phyloP scores from a whole-genome alignment of 495 filamentous ascomycete genomes.

The Barbatosphaeria neglecta region DNA sequence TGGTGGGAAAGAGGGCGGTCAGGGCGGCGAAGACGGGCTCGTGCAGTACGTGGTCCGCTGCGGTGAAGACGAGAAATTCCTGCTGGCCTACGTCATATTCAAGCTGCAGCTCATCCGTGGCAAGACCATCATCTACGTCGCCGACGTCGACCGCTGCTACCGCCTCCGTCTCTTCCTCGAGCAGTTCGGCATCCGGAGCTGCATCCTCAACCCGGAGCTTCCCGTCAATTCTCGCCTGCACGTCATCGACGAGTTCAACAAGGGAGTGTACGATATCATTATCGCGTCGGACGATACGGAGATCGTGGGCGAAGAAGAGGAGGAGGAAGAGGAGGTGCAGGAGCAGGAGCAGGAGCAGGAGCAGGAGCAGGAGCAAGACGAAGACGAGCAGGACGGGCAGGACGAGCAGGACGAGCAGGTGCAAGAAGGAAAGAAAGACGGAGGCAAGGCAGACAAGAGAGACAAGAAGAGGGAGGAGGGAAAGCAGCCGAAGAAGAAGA shows the following conservation, averaged over 20 bases:
- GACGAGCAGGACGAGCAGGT: not conserved
- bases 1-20: no score
- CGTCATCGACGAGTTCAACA: constrained; percentile 95
- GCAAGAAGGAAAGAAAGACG: constrained; percentile 7
- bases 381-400: constrained; percentile 2
- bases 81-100: constrained; percentile 87
- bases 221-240: constrained; percentile 88
- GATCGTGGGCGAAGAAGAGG: constrained; percentile 54
- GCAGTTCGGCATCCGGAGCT: constrained; percentile 89
- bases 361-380: constrained; percentile 7
- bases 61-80: constrained; percentile 93
- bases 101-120: constrained; percentile 91
- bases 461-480: constrained; percentile 3
- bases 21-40: constrained; percentile 57
- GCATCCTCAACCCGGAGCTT: constrained; percentile 88
- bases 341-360: constrained; percentile 10
- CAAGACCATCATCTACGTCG: constrained; percentile 88
- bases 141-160: constrained; percentile 87
- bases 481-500: constrained; percentile 14
- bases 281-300: constrained; percentile 93
- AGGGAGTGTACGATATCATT: constrained; percentile 90
- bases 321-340: constrained; percentile 21
- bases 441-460: constrained; percentile 3
- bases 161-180: constrained; percentile 91
- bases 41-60: constrained; percentile 85